Conservation (phyloP, 495 filamentous ascomycete species). For the Podospora fimiseda region DNA sequence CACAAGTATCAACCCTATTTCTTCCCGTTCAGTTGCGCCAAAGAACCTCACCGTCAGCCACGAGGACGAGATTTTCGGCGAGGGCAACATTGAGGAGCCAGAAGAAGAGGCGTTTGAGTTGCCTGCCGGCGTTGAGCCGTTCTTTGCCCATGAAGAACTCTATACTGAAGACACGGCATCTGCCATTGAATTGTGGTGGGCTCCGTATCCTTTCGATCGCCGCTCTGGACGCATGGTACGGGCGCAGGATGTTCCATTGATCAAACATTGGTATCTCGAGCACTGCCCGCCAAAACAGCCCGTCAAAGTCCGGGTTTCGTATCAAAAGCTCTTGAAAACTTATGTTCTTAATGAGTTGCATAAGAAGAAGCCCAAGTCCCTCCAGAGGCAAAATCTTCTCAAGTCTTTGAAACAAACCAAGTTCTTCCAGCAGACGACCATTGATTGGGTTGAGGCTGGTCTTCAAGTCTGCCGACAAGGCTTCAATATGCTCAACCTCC, state of each 20-base stretch:
- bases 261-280: constrained; percentile 98
- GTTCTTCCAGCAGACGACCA: constrained; percentile 98
- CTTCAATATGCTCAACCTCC: constrained; percentile 97
- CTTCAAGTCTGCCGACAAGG: constrained; percentile 97
- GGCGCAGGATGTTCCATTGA: constrained; percentile 91
- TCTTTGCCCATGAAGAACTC: constrained; percentile 83
- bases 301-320: constrained; percentile 97
- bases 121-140: constrained; percentile 74
- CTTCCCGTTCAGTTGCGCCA: constrained; percentile 85
- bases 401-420: constrained; percentile 89
- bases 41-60: constrained; percentile 91
- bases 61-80: constrained; percentile 91
- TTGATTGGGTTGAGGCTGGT: constrained; percentile 99
- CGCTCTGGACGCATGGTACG: constrained; percentile 97
- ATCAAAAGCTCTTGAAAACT: constrained; percentile 95
- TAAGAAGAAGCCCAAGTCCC: constrained; percentile 86
- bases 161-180: constrained; percentile 86
- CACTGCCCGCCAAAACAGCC: constrained; percentile 84
- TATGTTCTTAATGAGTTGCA: constrained; percentile 96
- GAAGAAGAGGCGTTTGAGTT: constrained; percentile 75
- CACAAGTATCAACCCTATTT: constrained; percentile 95
- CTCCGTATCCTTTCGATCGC: constrained; percentile 91
- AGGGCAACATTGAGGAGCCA: constrained; percentile 71
- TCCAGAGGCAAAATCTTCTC: constrained; percentile 89
- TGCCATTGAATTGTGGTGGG: constrained; percentile 96